Evolutionary conservation across 768 basidiomycete genomes (phyloP), one percentile per base, ranked within the genome.

Genomic region (Termitomyces titanicus): DNA sequence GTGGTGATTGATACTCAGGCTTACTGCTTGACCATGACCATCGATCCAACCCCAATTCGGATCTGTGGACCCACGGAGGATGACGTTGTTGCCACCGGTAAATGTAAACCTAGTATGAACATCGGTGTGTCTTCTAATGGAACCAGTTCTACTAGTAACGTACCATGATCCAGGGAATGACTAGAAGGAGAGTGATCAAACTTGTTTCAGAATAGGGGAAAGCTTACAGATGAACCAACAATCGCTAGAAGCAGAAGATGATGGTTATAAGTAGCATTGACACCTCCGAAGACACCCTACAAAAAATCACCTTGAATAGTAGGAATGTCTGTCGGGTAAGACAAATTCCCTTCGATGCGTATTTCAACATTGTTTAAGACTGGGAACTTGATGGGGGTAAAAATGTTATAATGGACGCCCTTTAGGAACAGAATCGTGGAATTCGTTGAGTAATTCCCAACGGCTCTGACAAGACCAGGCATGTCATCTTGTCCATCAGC

Each of bases 41-140:
- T 85, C 78, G 0, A 86, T 75, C 83, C 83, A 86, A n/a, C 84
- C 84, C 80, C 81, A 82, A 3, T 80, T 55, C 0, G 81, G 78
- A 56, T 86, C 79, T 11, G 64, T 68, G 20, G 79, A 77, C 0
- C 85, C 82, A 25, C 80, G 70, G 7, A 87, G 64, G 10, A 82
- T 85, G 42, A 86, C 80, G 52, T 85, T 85, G 38, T 64, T 76
- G 4, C 85, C 82, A 12, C 79, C 81, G 3, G 66, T 68, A 57
- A 85, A 83, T 1, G 77, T 62, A 43, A 86, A 74, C 84, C 83
- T 82, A 44, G 42, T 35, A 48, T 5, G 17, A 5, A 17, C 3
- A 24, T 51, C 34, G 40, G n/a, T 31, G 17, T 40, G 11, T 6
- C n/a, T 34, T 24, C 10, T 9, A 3, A 20, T 38, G 15, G 15